Base-by-base conservation (phyloP, 495 filamentous ascomycete genomes). In the Talaromyces ruber region DNA sequence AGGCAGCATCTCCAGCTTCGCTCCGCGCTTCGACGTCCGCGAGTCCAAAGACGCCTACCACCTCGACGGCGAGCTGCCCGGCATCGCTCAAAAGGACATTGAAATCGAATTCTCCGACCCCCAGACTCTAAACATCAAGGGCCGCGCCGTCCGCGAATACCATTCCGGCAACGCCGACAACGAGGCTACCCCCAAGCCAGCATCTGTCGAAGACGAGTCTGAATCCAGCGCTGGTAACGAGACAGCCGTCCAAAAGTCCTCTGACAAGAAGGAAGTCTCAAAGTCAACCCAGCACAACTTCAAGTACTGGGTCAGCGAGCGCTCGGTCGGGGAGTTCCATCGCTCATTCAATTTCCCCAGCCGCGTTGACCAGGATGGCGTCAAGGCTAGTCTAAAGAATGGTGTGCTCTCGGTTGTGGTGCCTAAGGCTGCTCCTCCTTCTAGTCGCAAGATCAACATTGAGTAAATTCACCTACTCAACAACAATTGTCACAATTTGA, bases 11-110 rank as follows among this genome's bases (percentile, higher is more conserved):
- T 74, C 73, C 54, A 74, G 81, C 32, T 93, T 92, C 77, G 74
- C 79, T 6, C 91, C 90, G 28, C 84, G 85, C 68, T 96, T 97
- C 74, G 93, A 97, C 71, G 79, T 96, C 62, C 83, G 82, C 64
- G 92, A 97, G 75, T 80, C 77, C 24, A 77, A 81, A 52, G 72
- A 85, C 6, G 73, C 77, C 66, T 97, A 93, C 75, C 87, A 93
- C 68, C 84, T 98, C 6, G 87, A 95, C 70, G 93, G 91, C 68
- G 93, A 97, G 76, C 83, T 97, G 0, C 91, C 93, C 0, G 93
- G 93, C 30, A 78, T 93, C 58, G 81, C 88, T 47, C 88, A 91
- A 70, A 84, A 92, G 63, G 81, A 95, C 69, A 75, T 97, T 66
- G 74, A 84, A 64, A 89, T 97, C 66, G 91, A 96, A 70, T 96